Conservation (phyloP, 129 eudicot genomes). For the Flaveria trinervia region DNA sequence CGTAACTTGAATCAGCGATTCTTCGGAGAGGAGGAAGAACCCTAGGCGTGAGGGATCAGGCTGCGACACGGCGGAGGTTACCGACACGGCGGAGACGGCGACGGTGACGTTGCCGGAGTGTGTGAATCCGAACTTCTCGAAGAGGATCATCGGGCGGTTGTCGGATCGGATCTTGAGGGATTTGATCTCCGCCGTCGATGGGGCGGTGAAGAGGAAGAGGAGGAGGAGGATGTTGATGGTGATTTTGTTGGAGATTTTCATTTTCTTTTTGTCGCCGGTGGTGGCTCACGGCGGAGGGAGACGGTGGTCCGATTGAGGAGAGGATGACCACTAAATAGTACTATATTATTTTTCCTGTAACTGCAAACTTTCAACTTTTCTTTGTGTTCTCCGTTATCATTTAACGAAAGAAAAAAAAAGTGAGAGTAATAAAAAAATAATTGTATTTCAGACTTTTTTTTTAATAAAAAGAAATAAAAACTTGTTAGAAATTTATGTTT, state of each 20-base stretch:
- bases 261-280: not conserved
- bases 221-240: not conserved
- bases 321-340: not conserved
- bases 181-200: constrained; percentile 41
- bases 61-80: constrained; percentile 29
- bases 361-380: too few species aligned
- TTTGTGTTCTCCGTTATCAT: too few species aligned
- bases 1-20: constrained; percentile 32
- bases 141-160: constrained; percentile 51
- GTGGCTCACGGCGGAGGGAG: not conserved
- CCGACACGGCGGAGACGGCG: constrained; percentile 43
- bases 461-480: too few species aligned
- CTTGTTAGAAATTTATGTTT: too few species aligned
- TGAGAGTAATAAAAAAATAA: too few species aligned
- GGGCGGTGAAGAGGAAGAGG: constrained; percentile 21
- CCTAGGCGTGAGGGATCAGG: constrained; percentile 48
- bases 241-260: not conserved
- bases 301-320: not conserved
- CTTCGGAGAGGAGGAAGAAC: constrained; percentile 39
- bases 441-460: too few species aligned
- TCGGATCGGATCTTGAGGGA: constrained; percentile 40
- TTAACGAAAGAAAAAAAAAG: too few species aligned
- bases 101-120: constrained; percentile 41
- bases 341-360: too few species aligned
- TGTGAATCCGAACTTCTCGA: constrained; percentile 59